A percentile compares a stretch with the other conserved stretches of the same genome.
phyloP scores from a whole-genome alignment of 768 basidiomycete species.

The Cystofilobasidium bisporidii region DNA sequence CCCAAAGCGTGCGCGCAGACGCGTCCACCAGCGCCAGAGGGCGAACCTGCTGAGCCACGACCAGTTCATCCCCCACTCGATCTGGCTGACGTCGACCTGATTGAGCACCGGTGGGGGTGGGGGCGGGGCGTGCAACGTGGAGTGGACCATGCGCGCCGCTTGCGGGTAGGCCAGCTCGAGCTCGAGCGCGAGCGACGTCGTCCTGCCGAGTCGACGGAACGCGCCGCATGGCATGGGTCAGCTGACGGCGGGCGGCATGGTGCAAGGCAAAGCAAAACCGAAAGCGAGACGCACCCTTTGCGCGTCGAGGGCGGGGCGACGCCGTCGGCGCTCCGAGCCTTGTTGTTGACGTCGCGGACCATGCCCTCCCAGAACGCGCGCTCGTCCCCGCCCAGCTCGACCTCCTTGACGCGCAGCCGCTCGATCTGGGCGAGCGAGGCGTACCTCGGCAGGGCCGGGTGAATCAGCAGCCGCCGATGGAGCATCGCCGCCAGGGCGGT shows the following conservation, averaged over 20 bases:
- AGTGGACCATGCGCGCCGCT: neutral
- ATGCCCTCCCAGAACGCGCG: conserved; percentile 12
- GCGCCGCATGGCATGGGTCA: neutral
- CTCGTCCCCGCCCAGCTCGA: conserved; percentile 12
- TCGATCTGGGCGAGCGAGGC: neutral
- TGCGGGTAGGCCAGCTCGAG: conserved; percentile 17
- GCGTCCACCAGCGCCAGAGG: neutral
- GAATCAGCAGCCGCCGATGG: neutral
- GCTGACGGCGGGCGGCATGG: neutral
- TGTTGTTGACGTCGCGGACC: conserved; percentile 17
- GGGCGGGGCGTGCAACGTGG: conserved; percentile 8
- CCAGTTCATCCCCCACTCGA: conserved; percentile 6
- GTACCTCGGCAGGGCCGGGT: neutral
- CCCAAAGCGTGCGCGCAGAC: neutral
- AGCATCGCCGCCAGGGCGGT: conserved; percentile 5
- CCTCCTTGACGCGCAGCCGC: neutral
- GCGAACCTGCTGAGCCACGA: neutral
- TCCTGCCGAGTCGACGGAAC: neutral
- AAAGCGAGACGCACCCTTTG: conserved; percentile 3
- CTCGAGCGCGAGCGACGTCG: conserved; percentile 17
- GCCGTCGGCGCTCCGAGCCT: conserved; percentile 21
- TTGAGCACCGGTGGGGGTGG: neutral
- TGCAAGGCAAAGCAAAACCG: neutral
- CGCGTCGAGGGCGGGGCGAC: conserved; percentile 14
- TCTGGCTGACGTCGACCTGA: neutral